Conservation (phyloP, 2,329 filamentous ascomycete genomes). For the Ophiostoma angusticollis region DNA sequence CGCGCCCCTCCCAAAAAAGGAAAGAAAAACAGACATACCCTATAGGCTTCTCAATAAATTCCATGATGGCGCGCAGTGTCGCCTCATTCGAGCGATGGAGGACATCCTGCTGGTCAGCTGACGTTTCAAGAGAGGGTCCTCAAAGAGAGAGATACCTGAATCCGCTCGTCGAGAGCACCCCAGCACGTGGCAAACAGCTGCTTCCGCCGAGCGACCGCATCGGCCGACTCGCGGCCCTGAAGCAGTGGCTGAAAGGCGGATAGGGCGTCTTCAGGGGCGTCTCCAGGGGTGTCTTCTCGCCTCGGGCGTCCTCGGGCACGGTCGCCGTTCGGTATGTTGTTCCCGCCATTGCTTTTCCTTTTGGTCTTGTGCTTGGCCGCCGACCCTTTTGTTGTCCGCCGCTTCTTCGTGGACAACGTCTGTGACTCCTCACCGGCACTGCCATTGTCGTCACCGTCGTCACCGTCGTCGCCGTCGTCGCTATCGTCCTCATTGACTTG, state of each 20-base stretch:
- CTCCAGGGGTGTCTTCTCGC: not conserved
- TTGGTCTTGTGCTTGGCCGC: slow-evolving; percentile 1
- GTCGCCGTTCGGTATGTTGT: not conserved
- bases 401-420: not conserved
- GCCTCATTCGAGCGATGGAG: slow-evolving; percentile 47
- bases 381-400: too few species aligned
- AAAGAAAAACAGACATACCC: slow-evolving; percentile 11
- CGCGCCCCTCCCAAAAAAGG: too few species aligned
- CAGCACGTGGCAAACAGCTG: slow-evolving; percentile 50
- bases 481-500: not conserved
- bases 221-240: slow-evolving; percentile 37
- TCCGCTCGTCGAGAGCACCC: slow-evolving; percentile 48
- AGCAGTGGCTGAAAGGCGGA: slow-evolving; percentile 39
- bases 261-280: slow-evolving; percentile 1
- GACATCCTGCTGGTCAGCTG: slow-evolving; percentile 31
- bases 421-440: not conserved
- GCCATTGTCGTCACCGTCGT: not conserved
- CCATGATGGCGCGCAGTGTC: slow-evolving; percentile 44
- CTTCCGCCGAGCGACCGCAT: slow-evolving; percentile 40
- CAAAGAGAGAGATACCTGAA: slow-evolving; percentile 38
- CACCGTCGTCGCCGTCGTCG: not conserved
- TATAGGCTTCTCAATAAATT: slow-evolving; percentile 35
- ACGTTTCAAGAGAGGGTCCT: slow-evolving; percentile 1
- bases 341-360: too few species aligned
- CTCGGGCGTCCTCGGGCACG: not conserved